Conservation (phyloP, 2,329 filamentous ascomycete species). For the Talaromyces sp. region DNA sequence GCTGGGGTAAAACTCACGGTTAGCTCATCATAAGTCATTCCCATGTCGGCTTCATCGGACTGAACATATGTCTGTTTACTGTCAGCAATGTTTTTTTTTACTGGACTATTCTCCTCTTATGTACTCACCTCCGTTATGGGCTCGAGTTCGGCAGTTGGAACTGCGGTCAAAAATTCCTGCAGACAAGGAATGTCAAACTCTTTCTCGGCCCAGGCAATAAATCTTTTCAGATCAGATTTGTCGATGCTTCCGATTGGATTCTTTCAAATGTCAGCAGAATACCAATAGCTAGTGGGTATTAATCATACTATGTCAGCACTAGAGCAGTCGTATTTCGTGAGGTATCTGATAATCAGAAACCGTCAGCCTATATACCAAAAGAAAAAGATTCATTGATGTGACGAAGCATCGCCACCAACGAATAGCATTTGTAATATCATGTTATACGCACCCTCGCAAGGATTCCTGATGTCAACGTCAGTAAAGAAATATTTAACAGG, state of each 20-base stretch:
- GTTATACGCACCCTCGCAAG: constrained; percentile 8
- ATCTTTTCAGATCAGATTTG: constrained; percentile 65
- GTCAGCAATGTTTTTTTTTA: background rate
- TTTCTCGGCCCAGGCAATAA: constrained; percentile 59
- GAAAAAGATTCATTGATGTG: background rate
- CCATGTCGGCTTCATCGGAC: constrained; percentile 49
- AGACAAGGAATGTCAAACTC: constrained; percentile 52
- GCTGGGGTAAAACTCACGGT: constrained; percentile 37
- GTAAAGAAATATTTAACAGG: background rate
- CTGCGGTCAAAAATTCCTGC: constrained; percentile 58
- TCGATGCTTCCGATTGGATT: constrained; percentile 42
- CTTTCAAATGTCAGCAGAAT: background rate
- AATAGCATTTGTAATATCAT: background rate
- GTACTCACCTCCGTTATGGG: constrained; percentile 60
- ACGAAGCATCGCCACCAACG: background rate
- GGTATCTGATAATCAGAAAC: constrained; percentile 38
- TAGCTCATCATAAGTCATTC: constrained; percentile 51
- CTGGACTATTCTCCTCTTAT: background rate
- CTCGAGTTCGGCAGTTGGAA: constrained; percentile 59
- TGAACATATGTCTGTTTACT: constrained; percentile 27
- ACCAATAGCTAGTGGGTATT: background rate
- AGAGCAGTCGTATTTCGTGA: constrained; percentile 63
- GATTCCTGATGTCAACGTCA: constrained; percentile 6
- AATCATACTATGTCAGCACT: constrained; percentile 54
- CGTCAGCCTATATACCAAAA: background rate